Evolutionary conservation across 805 yeast species (phyloP), one percentile per base, ranked within the genome.

Genomic region (Candida lessepsii): DNA sequence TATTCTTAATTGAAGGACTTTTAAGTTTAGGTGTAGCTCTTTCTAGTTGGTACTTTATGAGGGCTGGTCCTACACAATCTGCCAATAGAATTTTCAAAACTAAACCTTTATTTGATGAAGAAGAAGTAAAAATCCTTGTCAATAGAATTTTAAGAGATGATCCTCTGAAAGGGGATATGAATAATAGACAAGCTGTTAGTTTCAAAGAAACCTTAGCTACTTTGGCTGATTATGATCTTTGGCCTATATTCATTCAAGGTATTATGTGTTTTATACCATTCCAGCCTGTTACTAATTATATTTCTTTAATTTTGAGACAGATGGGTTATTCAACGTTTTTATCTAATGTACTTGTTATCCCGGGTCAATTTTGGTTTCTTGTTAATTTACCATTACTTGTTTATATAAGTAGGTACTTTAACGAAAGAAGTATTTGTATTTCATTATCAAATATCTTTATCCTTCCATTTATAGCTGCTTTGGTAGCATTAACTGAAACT

Each of bases 1-100:
- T 82, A 15, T 83, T 82, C 48, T 51, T 83, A 13, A 67, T 83
- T 37, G 86, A 81, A 52, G 88, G 89, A 4, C 38, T 71, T 5
- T 49, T 80, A 29, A 80, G 88, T 2, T 56, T 80, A 5, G 16
- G 53, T 2, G 44, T 53, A 25, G 55, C 63, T 3, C 72, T 61
- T 45, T 43, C 52, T 27, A 53, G 63, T 4, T 73, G 61, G 46
- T 70, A 57, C 31, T 42, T 67, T 35, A 77, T 80, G 83, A 81
- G 79, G 4, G 68, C 83, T 1, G 70, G 76, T 3, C 75, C 74
- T 2, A 72, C 73, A 7, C 75, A 73, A 40, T 79, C 84, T 2
- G 73, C 67, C 39, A 56, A 70, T 10, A 67, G 71, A 65, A 71
- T 61, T 48, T 64, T 73, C 24, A 70, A 65, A 14, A 68, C 72